These are phyloP conservation scores for Astrephomene gubernaculifera DNA, from an alignment of 139 green algal species.

Conservation along the genomic window DNA sequence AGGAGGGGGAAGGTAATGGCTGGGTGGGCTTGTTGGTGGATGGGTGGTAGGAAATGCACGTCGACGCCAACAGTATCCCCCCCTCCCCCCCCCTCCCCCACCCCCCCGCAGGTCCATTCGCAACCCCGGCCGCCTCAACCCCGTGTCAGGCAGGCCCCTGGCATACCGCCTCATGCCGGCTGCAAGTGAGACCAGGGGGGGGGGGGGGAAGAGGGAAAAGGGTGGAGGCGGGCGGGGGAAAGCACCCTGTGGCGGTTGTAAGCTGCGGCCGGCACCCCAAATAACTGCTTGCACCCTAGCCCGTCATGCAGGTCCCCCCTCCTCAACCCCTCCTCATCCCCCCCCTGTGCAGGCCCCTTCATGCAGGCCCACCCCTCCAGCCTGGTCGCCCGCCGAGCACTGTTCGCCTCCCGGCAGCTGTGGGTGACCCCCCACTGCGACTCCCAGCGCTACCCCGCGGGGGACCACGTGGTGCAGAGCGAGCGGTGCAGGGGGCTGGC, in stretches of 20 bases:
- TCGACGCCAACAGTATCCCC: neutral
- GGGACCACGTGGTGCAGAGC: slow-evolving; percentile 81
- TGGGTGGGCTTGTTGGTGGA: too few relatives aligned
- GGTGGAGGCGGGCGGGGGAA: neutral
- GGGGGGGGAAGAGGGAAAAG: neutral
- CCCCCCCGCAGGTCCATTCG: slow-evolving; percentile 66
- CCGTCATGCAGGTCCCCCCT: neutral
- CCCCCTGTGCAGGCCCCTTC: slow-evolving; percentile 47
- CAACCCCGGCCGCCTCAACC: slow-evolving; percentile 71
- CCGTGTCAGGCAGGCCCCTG: slow-evolving; percentile 70
- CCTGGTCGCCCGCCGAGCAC: slow-evolving; percentile 60
- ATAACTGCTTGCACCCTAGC: neutral
- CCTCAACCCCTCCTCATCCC: neutral
- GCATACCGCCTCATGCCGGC: slow-evolving; percentile 81
- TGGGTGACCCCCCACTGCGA: slow-evolving; percentile 85
- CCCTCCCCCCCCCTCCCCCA: slow-evolving; percentile 1
- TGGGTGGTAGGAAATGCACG: too few relatives aligned
- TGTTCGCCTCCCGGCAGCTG: slow-evolving; percentile 84
- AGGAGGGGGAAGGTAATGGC: too few relatives aligned
- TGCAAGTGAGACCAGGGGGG: slow-evolving; percentile 18
- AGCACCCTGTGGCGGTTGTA: neutral
- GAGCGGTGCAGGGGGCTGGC: slow-evolving; percentile 65
- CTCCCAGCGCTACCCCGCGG: slow-evolving; percentile 76
- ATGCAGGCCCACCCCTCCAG: slow-evolving; percentile 58
- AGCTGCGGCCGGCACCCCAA: neutral